These are phyloP conservation scores for Aspergillus fumigatus DNA, from an alignment of 2,329 filamentous ascomycete genomes.

Conservation along the genomic window DNA sequence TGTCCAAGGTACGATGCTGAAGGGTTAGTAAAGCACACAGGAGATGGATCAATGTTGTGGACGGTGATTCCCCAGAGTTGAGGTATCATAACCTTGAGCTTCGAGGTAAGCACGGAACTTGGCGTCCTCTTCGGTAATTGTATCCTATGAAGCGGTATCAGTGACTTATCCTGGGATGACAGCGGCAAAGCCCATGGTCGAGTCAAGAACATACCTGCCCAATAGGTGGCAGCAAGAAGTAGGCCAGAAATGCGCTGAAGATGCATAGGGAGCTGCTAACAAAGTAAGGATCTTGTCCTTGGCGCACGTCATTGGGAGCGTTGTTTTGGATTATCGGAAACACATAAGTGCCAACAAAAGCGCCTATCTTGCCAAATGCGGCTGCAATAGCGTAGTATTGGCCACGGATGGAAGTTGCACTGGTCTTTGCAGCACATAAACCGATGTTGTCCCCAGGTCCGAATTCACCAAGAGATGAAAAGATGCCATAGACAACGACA, in stretches of 20 bases:
- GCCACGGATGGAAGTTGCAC: conserved; percentile 80
- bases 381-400: conserved; percentile 58
- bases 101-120: conserved; percentile 71
- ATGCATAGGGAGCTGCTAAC: conserved; percentile 74
- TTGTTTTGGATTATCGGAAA: conserved; percentile 65
- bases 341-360: conserved; percentile 80
- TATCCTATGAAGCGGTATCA: conserved; percentile 58
- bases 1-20: conserved; percentile 1
- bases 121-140: conserved; percentile 71
- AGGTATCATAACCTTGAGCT: conserved; percentile 70
- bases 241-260: conserved; percentile 63
- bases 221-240: conserved; percentile 69
- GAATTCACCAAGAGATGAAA: conserved; percentile 71
- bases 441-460: conserved; percentile 92
- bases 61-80: conserved; percentile 46
- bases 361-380: conserved; percentile 48
- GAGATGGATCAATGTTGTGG: conserved; percentile 1
- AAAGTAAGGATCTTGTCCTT: conserved; percentile 83
- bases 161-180: background rate
- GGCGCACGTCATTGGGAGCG: conserved; percentile 51
- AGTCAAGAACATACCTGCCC: conserved; percentile 43
- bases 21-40: background rate
- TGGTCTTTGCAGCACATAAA: conserved; percentile 79
- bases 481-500: conserved; percentile 73
- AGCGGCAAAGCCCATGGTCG: background rate